These are phyloP conservation scores for Chaetothyriales sp. DNA, from an alignment of 2,329 filamentous ascomycete species.

Conservation along the genomic window DNA sequence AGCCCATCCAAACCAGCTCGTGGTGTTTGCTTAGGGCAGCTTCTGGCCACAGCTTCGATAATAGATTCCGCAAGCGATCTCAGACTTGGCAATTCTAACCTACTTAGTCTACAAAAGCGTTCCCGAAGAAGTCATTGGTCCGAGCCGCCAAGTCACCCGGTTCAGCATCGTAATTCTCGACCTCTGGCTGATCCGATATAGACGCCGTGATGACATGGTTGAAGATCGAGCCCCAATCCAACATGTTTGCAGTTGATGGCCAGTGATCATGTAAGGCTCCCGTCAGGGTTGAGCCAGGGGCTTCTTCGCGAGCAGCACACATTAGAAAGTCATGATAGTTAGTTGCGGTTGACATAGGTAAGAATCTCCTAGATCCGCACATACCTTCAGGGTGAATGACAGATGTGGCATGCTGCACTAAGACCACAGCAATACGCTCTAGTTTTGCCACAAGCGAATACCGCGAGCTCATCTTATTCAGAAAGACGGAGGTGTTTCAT, in stretches of 20 bases:
- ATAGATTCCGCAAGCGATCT: background rate
- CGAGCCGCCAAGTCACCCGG: background rate
- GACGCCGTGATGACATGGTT: background rate
- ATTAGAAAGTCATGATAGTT: too few species aligned
- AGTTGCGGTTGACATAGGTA: background rate
- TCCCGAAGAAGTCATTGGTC: constrained; percentile 4
- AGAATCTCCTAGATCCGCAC: background rate
- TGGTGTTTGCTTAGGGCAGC: background rate
- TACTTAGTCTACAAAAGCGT: constrained; percentile 1
- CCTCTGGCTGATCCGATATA: background rate
- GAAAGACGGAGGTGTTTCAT: too few species aligned
- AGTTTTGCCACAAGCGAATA: too few species aligned
- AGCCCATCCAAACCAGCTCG: background rate
- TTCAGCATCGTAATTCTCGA: background rate
- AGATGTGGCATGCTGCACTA: constrained; percentile 3
- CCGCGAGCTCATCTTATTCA: too few species aligned
- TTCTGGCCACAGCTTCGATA: background rate
- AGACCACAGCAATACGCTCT: too few species aligned
- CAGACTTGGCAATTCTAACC: background rate
- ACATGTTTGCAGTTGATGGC: constrained; percentile 1
- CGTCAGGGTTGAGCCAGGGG: background rate
- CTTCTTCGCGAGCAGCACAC: background rate
- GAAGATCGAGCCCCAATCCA: background rate
- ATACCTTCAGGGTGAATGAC: constrained; percentile 1
- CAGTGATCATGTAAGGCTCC: background rate